Evolutionary conservation across 257 asterid genomes (phyloP).

Genomic region (Solanum lycopersicoides): DNA sequence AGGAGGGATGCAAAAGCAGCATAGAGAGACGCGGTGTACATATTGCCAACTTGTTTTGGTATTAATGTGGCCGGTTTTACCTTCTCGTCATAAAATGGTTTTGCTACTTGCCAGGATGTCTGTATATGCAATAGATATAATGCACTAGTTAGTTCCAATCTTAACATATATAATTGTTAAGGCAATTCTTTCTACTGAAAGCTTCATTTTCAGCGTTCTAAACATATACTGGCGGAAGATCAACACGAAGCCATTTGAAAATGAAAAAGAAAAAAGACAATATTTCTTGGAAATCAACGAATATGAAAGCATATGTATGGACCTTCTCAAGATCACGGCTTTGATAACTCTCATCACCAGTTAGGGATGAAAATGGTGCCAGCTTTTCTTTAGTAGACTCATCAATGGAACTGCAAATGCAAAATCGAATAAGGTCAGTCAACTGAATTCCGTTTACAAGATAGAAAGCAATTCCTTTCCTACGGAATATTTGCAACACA

Average conservation of each 20-base stretch:
- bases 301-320: background rate
- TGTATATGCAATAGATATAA: conserved; percentile 9
- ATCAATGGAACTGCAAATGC: conserved; percentile 60
- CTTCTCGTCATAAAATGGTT: conserved; percentile 67
- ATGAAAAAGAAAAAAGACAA: background rate
- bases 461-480: background rate
- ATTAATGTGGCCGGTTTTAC: conserved; percentile 86
- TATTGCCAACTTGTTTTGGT: conserved; percentile 98
- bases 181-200: background rate
- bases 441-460: background rate
- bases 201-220: background rate
- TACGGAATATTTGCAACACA: background rate
- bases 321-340: conserved; percentile 99
- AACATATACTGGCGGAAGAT: background rate
- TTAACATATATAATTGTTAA: background rate
- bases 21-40: conserved; percentile 96
- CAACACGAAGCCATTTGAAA: background rate
- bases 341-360: conserved; percentile 79
- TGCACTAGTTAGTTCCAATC: background rate
- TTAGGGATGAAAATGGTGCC: conserved; percentile 62
- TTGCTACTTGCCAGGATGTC: conserved; percentile 93
- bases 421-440: background rate
- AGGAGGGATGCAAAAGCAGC: conserved; percentile 94
- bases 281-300: background rate
- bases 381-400: conserved; percentile 76